Evolutionary conservation across 2,329 filamentous ascomycete genomes (phyloP), one percentile per base, ranked within the genome.

Genomic region (Ophiostoma himal-ulmi): DNA sequence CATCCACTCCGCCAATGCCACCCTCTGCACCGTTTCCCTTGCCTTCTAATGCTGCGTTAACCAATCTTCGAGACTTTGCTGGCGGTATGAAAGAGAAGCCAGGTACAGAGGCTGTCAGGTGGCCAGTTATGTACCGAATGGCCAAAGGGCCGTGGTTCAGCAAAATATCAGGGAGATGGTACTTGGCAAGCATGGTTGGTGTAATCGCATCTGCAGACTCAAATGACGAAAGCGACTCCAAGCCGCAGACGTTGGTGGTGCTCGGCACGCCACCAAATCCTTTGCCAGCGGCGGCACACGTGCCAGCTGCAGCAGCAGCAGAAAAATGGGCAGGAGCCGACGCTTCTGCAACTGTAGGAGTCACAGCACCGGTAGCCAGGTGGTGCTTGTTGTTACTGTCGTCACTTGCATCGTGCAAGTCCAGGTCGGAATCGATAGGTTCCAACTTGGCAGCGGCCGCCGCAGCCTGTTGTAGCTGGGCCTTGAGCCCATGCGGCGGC

Each of bases 111-210:
- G 94, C 94, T 52, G 93, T 97, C 77, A 99, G 85, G 80, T 96
- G 94, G 74, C 92, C 92, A 87, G 96, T 97, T 78, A 99, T 90
- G 81, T 97, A 91, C 76, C 94, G 91, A 79, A 99, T 97, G 69
- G 95, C 93, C 79, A 97, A 82, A 68, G 95, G 94, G 34, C 94
- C 95, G 77, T 97, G 91, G 78, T 89, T 89, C 73, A 97, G 85
- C 77, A 99, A 85, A 79, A 98, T 96, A 76, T 92, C 91, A 1
- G 94, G 94, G 72, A 99, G 86, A 79, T 98, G 91, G 79, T 94
- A 88, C 80, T 91, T 95, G 76, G 94, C 93, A 74, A 99, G 85
- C 83, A 97, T 88, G 77, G 84, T 82, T 57, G 93, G 89, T 67
- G 93, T 96, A 79, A 99, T 97, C 76, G 89, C 87, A 75, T 92